A percentile compares a stretch with the other conserved stretches of the same genome.
These are phyloP conservation scores for Mycena citricolor DNA, from an alignment of 1,284 basidiomycete genomes.

Conservation along the genomic window DNA sequence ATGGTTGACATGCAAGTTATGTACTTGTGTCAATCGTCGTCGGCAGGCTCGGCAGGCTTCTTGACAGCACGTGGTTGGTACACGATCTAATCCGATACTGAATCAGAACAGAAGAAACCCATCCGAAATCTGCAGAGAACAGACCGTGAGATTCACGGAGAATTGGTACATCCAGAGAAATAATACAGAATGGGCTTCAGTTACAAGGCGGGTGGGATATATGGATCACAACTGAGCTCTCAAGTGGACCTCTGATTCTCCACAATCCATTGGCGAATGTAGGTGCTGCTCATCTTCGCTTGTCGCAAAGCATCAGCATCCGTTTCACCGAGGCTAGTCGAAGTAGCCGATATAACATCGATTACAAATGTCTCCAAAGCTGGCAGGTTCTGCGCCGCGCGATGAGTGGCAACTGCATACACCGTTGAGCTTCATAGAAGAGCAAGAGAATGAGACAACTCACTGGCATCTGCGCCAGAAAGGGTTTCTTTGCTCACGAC, in stretches of 20 bases:
- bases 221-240: too few relatives aligned
- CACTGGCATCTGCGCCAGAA: constrained; percentile 71
- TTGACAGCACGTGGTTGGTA: too few relatives aligned
- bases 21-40: too few relatives aligned
- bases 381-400: constrained; percentile 55
- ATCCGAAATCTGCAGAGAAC: too few relatives aligned
- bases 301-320: constrained; percentile 69
- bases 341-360: constrained; percentile 78
- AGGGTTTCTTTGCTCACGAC: constrained; percentile 88
- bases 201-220: too few relatives aligned
- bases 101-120: too few relatives aligned
- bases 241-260: constrained; percentile 34
- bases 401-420: constrained; percentile 58
- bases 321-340: constrained; percentile 53
- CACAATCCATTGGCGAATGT: constrained; percentile 82
- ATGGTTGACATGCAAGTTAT: too few relatives aligned
- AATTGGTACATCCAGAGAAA: too few relatives aligned
- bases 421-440: not conserved
- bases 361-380: constrained; percentile 74
- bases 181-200: too few relatives aligned
- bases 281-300: constrained; percentile 89
- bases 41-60: too few relatives aligned
- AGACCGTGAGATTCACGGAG: too few relatives aligned
- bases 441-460: constrained; percentile 27
- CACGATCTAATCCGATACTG: too few relatives aligned